phyloP scores from a whole-genome alignment of 1,139 yeast species.

The Yamadazyma atmosphaerica region DNA sequence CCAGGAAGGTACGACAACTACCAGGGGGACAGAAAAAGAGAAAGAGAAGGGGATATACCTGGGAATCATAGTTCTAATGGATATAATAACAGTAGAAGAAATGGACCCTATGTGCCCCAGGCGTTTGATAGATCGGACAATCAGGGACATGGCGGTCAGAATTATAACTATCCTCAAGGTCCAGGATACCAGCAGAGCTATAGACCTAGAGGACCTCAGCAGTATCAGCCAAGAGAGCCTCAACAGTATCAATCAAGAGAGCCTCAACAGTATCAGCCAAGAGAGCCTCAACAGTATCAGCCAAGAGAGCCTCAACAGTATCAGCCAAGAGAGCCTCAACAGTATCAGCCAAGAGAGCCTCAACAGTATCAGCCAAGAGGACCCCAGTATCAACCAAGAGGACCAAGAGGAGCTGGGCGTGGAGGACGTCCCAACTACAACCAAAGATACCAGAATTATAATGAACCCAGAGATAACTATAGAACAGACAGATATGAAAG shows the following conservation, averaged over 20 bases:
- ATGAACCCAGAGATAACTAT: background rate
- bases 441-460: background rate
- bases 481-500: background rate
- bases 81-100: background rate
- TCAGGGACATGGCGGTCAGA: no score
- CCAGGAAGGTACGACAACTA: constrained; percentile 1
- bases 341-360: background rate
- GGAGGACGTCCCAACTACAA: background rate
- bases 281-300: no score
- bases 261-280: no score
- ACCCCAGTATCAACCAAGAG: background rate
- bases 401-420: background rate
- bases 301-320: no score
- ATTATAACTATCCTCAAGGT: no score
- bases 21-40: constrained; percentile 1
- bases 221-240: no score
- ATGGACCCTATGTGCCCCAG: no score
- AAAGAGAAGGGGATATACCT: background rate
- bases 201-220: background rate
- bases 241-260: no score
- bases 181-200: background rate
- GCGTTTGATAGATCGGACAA: no score
- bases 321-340: no score
- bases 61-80: background rate
- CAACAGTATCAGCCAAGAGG: background rate